Conservation (phyloP, 2,329 filamentous ascomycete genomes). For the Fusarium camptoceras region DNA sequence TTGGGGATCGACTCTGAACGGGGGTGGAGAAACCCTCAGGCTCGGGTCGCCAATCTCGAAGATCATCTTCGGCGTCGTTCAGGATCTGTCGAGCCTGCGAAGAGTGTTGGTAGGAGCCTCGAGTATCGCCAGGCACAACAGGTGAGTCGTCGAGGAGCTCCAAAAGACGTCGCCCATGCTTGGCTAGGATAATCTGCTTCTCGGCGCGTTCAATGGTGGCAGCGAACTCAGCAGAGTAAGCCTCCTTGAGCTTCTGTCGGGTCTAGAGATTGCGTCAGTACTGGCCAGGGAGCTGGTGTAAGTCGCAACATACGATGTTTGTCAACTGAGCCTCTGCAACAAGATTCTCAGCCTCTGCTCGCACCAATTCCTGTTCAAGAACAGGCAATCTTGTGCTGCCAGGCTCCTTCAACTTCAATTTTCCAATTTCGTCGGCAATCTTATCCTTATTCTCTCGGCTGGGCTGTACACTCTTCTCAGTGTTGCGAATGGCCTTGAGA, state of each 20-base stretch:
- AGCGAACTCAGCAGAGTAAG: conserved; percentile 87
- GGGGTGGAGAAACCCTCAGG: conserved; percentile 49
- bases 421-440: conserved; percentile 91
- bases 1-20: conserved; percentile 40
- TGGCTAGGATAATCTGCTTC: conserved; percentile 94
- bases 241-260: conserved; percentile 94
- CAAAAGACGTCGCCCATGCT: conserved; percentile 86
- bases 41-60: conserved; percentile 77
- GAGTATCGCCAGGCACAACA: conserved; percentile 85
- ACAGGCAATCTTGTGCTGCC: conserved; percentile 82
- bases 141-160: conserved; percentile 90
- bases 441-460: conserved; percentile 88
- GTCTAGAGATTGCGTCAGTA: conserved; percentile 69
- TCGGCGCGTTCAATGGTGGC: conserved; percentile 95
- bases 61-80: conserved; percentile 90
- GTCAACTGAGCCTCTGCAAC: conserved; percentile 97
- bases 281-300: neutral
- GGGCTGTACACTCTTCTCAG: conserved; percentile 94
- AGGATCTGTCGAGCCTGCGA: conserved; percentile 84
- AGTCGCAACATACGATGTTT: conserved; percentile 77
- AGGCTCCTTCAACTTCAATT: conserved; percentile 92
- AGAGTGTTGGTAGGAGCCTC: conserved; percentile 73
- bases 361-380: conserved; percentile 94
- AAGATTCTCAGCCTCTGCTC: conserved; percentile 94
- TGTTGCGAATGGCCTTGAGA: conserved; percentile 94